Evolutionary conservation across 2,329 filamentous ascomycete genomes (phyloP).

Genomic region (Akanthomyces uredinophilus): DNA sequence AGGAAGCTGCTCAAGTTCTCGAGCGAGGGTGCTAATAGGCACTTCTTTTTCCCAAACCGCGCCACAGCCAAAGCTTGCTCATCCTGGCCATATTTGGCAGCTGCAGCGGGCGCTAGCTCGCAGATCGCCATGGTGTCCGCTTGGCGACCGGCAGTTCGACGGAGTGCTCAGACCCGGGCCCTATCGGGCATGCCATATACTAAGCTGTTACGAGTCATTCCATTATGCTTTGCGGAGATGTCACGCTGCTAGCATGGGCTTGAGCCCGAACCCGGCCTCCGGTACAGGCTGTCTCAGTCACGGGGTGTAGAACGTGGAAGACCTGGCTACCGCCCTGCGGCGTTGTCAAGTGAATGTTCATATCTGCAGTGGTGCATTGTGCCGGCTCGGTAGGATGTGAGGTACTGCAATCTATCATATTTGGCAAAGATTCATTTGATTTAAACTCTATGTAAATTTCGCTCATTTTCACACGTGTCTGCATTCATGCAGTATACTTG

Average conservation of each 20-base stretch:
- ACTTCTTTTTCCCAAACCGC: neutral
- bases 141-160: neutral
- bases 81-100: slow-evolving; percentile 1
- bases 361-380: too few relatives aligned
- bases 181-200: neutral
- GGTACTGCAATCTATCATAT: neutral
- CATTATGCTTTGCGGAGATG: neutral
- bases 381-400: neutral
- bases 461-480: neutral
- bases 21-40: too few relatives aligned
- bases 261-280: neutral
- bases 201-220: neutral
- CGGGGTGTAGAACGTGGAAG: too few relatives aligned
- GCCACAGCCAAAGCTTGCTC: neutral
- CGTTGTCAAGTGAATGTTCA: too few relatives aligned
- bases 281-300: too few relatives aligned
- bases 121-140: neutral
- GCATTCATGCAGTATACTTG: slow-evolving; percentile 26
- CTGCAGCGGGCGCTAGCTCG: neutral
- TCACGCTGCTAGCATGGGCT: neutral
- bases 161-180: neutral
- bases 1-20: neutral
- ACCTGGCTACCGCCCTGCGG: too few relatives aligned
- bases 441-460: neutral
- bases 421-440: too few relatives aligned